Conservation (phyloP, 306 rosid species). For the Cucurbita moschata region DNA sequence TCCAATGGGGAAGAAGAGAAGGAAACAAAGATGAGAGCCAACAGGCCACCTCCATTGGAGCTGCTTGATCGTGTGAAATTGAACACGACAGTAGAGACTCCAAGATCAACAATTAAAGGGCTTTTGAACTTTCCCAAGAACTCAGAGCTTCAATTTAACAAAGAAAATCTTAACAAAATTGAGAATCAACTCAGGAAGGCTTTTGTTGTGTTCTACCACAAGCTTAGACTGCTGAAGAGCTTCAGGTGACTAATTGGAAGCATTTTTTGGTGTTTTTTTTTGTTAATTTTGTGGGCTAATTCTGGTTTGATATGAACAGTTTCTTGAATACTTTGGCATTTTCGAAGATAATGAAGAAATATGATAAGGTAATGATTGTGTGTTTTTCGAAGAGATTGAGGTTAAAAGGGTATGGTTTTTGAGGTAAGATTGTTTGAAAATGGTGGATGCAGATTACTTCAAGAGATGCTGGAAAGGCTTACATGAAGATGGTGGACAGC, state of each 20-base stretch:
- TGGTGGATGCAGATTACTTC: slow-evolving; percentile 35
- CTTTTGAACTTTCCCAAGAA: slow-evolving; percentile 26
- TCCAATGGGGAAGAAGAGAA: slow-evolving; percentile 6
- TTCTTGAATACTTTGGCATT: slow-evolving; percentile 55
- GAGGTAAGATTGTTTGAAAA: background rate
- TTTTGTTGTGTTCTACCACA: slow-evolving; percentile 43
- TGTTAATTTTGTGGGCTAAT: background rate
- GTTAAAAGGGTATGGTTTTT: background rate
- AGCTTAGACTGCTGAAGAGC: slow-evolving; percentile 57
- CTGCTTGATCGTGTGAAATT: slow-evolving; percentile 31
- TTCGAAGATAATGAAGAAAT: slow-evolving; percentile 76
- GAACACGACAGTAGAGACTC: slow-evolving; percentile 41
- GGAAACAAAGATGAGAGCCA: background rate
- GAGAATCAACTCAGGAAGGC: slow-evolving; percentile 37
- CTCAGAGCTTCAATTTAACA: slow-evolving; percentile 31
- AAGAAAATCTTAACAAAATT: slow-evolving; percentile 33
- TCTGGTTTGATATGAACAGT: slow-evolving; percentile 21
- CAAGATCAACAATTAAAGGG: slow-evolving; percentile 41
- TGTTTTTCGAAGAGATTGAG: background rate
- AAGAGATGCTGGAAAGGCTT: slow-evolving; percentile 37
- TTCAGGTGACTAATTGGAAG: slow-evolving; percentile 13
- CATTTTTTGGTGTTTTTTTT: background rate
- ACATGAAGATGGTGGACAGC: slow-evolving; percentile 58
- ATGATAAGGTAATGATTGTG: slow-evolving; percentile 39
- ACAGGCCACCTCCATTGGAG: slow-evolving; percentile 38